A percentile compares a stretch with the other conserved stretches of the same genome.
phyloP scores from a whole-genome alignment of 2,329 filamentous ascomycete species.

The Fusarium sp. region DNA sequence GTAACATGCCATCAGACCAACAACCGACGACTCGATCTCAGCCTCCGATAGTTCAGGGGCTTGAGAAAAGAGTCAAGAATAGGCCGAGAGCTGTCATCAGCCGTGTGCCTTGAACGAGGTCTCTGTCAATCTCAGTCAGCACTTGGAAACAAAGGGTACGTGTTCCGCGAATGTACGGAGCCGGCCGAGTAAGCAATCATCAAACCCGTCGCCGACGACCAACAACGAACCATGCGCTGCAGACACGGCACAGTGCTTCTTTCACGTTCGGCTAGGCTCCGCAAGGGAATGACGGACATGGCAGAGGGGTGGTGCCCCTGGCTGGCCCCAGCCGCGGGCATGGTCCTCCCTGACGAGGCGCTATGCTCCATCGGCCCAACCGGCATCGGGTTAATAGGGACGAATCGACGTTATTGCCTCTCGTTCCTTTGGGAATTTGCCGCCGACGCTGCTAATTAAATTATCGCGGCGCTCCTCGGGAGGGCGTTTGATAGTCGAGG shows the following conservation, averaged over 20 bases:
- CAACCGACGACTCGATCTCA: neutral
- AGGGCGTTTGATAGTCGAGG: constrained; percentile 23
- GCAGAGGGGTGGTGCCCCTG: constrained; percentile 30
- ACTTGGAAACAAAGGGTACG: constrained; percentile 2
- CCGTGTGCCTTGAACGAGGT: constrained; percentile 6
- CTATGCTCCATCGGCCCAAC: constrained; percentile 35
- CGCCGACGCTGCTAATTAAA: constrained; percentile 33
- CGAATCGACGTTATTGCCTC: constrained; percentile 20
- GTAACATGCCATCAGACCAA: neutral
- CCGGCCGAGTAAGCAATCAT: constrained; percentile 33
- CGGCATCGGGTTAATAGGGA: constrained; percentile 33
- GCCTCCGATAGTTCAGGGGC: neutral
- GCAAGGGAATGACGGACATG: constrained; percentile 27
- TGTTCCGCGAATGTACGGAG: constrained; percentile 22
- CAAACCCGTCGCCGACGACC: neutral
- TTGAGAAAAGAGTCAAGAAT: constrained; percentile 4
- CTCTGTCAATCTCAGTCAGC: constrained; percentile 23
- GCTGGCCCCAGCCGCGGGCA: constrained; percentile 11
- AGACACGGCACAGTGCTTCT: constrained; percentile 22
- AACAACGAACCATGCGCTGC: neutral
- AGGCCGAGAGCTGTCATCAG: neutral
- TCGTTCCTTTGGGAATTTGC: constrained; percentile 14
- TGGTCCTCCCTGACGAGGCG: constrained; percentile 23
- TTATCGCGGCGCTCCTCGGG: constrained; percentile 23
- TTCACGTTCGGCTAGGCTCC: constrained; percentile 22